These are phyloP conservation scores for Verticillium dahliae DNA, from an alignment of 2,329 filamentous ascomycete genomes.

Conservation along the genomic window DNA sequence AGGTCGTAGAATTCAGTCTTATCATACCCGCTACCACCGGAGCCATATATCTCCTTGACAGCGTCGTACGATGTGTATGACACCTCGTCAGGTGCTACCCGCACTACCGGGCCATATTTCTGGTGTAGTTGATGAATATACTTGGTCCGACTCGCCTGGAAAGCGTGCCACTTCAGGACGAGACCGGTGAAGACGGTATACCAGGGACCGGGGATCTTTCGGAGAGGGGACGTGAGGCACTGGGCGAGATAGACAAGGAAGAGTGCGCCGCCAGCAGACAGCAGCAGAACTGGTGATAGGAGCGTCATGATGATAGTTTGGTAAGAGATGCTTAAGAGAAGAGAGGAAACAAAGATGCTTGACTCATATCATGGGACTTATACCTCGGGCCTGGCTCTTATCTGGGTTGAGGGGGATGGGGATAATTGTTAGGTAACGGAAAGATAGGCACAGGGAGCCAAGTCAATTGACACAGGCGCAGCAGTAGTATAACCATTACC, in stretches of 20 bases:
- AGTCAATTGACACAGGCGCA: not conserved
- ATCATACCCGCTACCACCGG: constrained; percentile 56
- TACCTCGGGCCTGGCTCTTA: not conserved
- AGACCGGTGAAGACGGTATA: constrained; percentile 43
- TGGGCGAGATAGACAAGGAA: constrained; percentile 6
- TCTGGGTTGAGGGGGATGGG: not conserved
- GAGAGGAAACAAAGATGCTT: not conserved
- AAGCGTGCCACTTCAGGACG: constrained; percentile 49
- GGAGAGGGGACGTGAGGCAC: constrained; percentile 28
- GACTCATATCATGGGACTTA: not conserved
- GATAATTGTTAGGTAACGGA: not conserved
- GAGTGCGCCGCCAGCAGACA: constrained; percentile 5
- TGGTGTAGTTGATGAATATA: constrained; percentile 51
- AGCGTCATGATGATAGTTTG: constrained; percentile 10
- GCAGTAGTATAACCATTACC: not conserved
- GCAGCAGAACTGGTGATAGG: constrained; percentile 11
- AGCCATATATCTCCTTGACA: constrained; percentile 57
- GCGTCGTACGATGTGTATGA: constrained; percentile 50
- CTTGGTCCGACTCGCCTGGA: constrained; percentile 41
- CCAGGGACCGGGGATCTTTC: constrained; percentile 40
- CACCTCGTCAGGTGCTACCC: constrained; percentile 51
- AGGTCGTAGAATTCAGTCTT: constrained; percentile 60
- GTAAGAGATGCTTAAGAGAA: not conserved
- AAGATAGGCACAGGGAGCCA: not conserved
- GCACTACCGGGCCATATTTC: constrained; percentile 49